Conservation (phyloP, 2,329 filamentous ascomycete genomes). For the Fusarium proliferatum region DNA sequence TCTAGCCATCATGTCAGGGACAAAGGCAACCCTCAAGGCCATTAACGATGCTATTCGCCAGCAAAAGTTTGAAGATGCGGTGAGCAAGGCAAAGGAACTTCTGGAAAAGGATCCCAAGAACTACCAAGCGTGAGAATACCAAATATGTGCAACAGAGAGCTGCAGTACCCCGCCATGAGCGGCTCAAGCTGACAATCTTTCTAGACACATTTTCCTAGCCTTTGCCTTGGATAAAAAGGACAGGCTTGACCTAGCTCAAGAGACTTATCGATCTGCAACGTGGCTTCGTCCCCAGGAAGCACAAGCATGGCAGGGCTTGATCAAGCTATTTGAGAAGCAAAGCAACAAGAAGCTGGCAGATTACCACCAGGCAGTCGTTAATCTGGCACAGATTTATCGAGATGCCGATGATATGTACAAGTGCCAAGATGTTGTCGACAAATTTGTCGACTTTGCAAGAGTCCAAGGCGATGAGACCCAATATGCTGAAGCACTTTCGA, state of each 20-base stretch:
- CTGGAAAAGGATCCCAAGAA: slow-evolving; percentile 79
- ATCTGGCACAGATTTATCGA: slow-evolving; percentile 79
- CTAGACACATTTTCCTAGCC: slow-evolving; percentile 84
- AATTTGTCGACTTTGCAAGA: slow-evolving; percentile 80
- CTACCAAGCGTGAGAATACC: slow-evolving; percentile 79
- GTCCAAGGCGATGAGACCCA: slow-evolving; percentile 77
- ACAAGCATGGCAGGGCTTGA: slow-evolving; percentile 91
- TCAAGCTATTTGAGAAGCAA: slow-evolving; percentile 86
- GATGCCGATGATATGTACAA: slow-evolving; percentile 73
- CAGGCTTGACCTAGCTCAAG: slow-evolving; percentile 77
- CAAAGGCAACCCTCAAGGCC: slow-evolving; percentile 83
- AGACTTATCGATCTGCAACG: slow-evolving; percentile 78
- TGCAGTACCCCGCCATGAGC: slow-evolving; percentile 22
- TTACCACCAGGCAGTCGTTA: slow-evolving; percentile 79
- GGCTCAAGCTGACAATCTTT: slow-evolving; percentile 21
- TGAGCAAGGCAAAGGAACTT: slow-evolving; percentile 74
- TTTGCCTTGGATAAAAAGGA: slow-evolving; percentile 84
- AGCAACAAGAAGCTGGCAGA: slow-evolving; percentile 74
- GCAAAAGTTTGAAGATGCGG: slow-evolving; percentile 81
- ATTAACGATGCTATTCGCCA: slow-evolving; percentile 82
- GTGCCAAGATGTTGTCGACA: slow-evolving; percentile 77
- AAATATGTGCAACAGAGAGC: background rate
- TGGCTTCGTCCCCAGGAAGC: slow-evolving; percentile 77
- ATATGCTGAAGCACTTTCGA: slow-evolving; percentile 78
- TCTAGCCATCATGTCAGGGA: slow-evolving; percentile 58